Percentiles rank a stretch among this genome's conserved stretches.
Evolutionary conservation across 768 basidiomycete genomes (phyloP).

Genomic region (Pholiota microspora): DNA sequence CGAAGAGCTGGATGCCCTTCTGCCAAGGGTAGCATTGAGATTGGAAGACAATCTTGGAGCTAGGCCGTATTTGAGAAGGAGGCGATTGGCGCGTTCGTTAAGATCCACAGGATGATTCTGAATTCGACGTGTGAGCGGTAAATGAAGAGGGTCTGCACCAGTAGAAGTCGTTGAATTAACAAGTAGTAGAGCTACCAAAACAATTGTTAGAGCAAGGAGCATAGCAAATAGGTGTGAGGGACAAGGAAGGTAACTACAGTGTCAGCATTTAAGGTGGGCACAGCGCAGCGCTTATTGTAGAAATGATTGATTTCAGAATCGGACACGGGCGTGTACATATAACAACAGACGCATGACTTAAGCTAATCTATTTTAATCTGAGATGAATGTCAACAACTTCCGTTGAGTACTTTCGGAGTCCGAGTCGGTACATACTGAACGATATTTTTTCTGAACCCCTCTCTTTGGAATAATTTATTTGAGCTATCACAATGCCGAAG

Average conservation of each 20-base stretch:
- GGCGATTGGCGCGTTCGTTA: background rate
- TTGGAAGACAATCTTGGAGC: background rate
- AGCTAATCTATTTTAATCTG: too few relatives aligned
- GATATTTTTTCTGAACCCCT: too few relatives aligned
- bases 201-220: background rate
- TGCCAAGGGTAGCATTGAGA: background rate
- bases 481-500: too few relatives aligned
- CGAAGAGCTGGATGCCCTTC: background rate
- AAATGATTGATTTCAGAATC: too few relatives aligned
- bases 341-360: too few relatives aligned
- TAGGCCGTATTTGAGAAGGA: slow-evolving; percentile 1
- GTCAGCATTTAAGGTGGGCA: background rate
- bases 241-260: background rate
- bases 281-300: too few relatives aligned
- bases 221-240: background rate
- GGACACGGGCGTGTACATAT: too few relatives aligned
- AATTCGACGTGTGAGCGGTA: background rate
- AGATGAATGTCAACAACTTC: too few relatives aligned
- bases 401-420: too few relatives aligned
- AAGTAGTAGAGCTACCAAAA: background rate
- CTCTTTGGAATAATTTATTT: too few relatives aligned
- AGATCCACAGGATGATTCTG: background rate
- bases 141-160: slow-evolving; percentile 1
- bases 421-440: too few relatives aligned
- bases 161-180: background rate